Conservation (phyloP, 768 basidiomycete genomes). For the Russula emetica region DNA sequence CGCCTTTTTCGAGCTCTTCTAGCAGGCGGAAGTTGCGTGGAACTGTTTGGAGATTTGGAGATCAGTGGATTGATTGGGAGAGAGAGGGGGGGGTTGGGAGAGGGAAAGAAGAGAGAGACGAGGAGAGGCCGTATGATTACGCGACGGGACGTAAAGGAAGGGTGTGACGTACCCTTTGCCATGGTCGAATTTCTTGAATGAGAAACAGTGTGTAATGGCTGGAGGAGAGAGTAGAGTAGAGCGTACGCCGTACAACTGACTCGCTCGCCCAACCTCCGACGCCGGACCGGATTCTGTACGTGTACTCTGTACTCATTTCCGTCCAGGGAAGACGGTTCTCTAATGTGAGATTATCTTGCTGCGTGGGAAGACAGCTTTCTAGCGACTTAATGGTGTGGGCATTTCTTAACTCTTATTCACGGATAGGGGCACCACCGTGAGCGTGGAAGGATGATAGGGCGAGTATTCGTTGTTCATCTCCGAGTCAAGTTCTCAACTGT, state of each 20-base stretch:
- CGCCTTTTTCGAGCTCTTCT: slow-evolving; percentile 98
- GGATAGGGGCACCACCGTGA: background rate
- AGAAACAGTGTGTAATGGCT: background rate
- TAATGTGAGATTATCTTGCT: background rate
- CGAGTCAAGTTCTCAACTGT: background rate
- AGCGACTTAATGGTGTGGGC: slow-evolving; percentile 1
- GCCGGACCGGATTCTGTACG: slow-evolving; percentile 2
- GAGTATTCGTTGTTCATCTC: background rate
- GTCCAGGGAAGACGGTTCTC: background rate
- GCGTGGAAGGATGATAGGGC: background rate
- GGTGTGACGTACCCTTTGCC: slow-evolving; percentile 7
- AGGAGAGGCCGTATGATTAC: too few species aligned
- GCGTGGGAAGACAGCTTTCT: background rate
- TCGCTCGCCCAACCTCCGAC: background rate
- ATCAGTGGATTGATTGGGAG: background rate
- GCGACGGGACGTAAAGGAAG: background rate
- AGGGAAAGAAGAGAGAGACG: background rate
- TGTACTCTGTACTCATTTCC: background rate
- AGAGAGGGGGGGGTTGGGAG: background rate
- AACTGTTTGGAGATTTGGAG: slow-evolving; percentile 47
- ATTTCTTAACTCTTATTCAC: background rate
- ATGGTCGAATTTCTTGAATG: background rate
- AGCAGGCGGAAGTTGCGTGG: slow-evolving; percentile 95
- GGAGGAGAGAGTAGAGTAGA: background rate
- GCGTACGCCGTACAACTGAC: background rate